Evolutionary conservation across 352 stramenopile genomes (phyloP).

Genomic region (Blastocystis hominis): DNA sequence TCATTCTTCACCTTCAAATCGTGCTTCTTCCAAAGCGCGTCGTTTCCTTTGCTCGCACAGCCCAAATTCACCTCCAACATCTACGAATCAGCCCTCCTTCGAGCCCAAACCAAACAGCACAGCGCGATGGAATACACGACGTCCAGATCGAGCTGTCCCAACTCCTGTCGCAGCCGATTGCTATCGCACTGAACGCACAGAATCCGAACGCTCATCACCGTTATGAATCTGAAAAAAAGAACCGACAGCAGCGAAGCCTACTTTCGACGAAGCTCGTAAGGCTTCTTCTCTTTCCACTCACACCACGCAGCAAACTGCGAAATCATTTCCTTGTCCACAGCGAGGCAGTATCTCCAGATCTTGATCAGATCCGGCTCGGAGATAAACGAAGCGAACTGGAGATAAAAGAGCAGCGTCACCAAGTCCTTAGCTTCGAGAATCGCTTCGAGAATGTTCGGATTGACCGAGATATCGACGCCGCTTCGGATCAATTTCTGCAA

Average conservation of each 20-base stretch:
- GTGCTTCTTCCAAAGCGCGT: not conserved
- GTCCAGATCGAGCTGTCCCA: not conserved
- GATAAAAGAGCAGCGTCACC: not conserved
- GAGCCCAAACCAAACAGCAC: not conserved
- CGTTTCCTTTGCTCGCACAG: not conserved
- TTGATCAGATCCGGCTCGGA: not conserved
- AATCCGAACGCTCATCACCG: not conserved
- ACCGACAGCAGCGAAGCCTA: not conserved
- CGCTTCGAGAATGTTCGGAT: not conserved
- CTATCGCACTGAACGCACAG: not conserved
- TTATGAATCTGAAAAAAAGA: not conserved
- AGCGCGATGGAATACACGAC: not conserved
- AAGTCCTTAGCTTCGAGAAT: not conserved
- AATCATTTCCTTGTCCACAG: not conserved
- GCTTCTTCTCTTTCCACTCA: not conserved
- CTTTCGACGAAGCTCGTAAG: not conserved
- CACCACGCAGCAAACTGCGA: not conserved
- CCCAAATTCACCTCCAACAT: slow-evolving; percentile 6
- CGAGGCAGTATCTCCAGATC: not conserved
- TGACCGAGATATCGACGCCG: slow-evolving; percentile 8
- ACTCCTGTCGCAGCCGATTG: not conserved
- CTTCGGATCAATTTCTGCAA: not conserved
- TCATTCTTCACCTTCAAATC: not conserved
- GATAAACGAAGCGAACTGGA: not conserved
- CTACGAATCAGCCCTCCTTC: not conserved